These are phyloP conservation scores for Aspergillus felis DNA, from an alignment of 2,329 filamentous ascomycete species.

Conservation along the genomic window DNA sequence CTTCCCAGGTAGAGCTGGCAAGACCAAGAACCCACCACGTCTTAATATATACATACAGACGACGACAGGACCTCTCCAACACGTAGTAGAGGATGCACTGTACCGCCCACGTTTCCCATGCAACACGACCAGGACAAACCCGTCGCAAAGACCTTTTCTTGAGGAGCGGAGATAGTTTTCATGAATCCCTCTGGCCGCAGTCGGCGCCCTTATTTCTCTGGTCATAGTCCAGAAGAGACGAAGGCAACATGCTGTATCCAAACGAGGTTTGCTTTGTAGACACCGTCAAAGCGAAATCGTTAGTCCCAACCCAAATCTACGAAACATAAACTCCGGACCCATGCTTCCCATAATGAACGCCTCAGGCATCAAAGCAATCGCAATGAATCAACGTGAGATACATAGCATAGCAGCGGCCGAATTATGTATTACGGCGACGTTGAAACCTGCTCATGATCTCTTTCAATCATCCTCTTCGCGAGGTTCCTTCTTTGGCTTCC, in stretches of 20 bases:
- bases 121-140: neutral
- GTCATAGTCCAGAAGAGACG: neutral
- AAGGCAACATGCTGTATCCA: neutral
- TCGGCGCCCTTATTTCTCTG: neutral
- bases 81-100: neutral
- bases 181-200: neutral
- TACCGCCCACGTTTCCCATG: neutral
- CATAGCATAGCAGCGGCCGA: conserved; percentile 7
- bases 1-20: neutral
- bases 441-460: conserved; percentile 1
- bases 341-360: conserved; percentile 34
- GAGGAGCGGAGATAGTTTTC: neutral
- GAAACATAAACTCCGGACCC: conserved; percentile 24
- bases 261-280: neutral
- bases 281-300: neutral
- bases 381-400: conserved; percentile 10
- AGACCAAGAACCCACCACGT: neutral
- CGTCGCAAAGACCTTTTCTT: neutral
- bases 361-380: conserved; percentile 21
- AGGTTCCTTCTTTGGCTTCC: conserved; percentile 52
- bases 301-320: conserved; percentile 5
- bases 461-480: conserved; percentile 27
- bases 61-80: neutral
- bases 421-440: conserved; percentile 16
- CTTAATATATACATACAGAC: conserved; percentile 7